Conservation (phyloP, 2,329 filamentous ascomycete species). For the Hansfordia pulvinata region DNA sequence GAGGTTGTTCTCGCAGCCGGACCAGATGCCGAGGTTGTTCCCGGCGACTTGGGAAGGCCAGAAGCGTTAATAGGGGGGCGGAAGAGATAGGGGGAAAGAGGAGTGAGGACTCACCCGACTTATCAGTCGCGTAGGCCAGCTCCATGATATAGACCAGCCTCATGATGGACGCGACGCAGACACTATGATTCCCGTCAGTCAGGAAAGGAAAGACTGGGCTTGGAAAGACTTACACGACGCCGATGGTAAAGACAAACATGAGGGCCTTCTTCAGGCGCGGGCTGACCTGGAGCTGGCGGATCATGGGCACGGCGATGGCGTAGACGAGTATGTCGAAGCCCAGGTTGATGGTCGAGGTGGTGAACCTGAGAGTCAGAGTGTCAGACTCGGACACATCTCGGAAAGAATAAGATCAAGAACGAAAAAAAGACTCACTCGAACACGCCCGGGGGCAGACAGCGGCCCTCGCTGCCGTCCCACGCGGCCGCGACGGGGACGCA, state of each 20-base stretch:
- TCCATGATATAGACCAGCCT: conserved; percentile 5
- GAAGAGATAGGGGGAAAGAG: too few species aligned
- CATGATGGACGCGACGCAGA: conserved; percentile 7
- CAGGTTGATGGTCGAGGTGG: conserved; percentile 6
- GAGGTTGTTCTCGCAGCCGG: conserved; percentile 8
- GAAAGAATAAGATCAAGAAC: too few species aligned
- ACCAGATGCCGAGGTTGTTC: conserved; percentile 7
- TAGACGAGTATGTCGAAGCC: conserved; percentile 6
- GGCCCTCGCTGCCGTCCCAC: conserved; percentile 2
- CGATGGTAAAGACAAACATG: conserved; percentile 5
- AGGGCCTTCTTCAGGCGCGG: conserved; percentile 4
- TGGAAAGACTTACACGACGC: conserved; percentile 4
- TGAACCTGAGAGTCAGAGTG: too few species aligned
- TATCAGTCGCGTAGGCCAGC: conserved; percentile 3
- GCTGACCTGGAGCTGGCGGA: conserved; percentile 4
- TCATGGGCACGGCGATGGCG: conserved; percentile 5
- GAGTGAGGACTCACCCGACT: too few species aligned
- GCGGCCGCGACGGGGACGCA: conserved; percentile 6
- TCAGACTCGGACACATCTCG: too few species aligned
- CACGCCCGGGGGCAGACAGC: conserved; percentile 4
- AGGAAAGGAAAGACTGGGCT: too few species aligned
- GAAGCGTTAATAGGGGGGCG: too few species aligned
- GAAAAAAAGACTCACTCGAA: too few species aligned
- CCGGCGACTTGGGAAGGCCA: too few species aligned
- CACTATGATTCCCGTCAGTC: too few species aligned